These are phyloP conservation scores for Aspergillus heteromorphus DNA, from an alignment of 495 filamentous ascomycete species.

Conservation along the genomic window DNA sequence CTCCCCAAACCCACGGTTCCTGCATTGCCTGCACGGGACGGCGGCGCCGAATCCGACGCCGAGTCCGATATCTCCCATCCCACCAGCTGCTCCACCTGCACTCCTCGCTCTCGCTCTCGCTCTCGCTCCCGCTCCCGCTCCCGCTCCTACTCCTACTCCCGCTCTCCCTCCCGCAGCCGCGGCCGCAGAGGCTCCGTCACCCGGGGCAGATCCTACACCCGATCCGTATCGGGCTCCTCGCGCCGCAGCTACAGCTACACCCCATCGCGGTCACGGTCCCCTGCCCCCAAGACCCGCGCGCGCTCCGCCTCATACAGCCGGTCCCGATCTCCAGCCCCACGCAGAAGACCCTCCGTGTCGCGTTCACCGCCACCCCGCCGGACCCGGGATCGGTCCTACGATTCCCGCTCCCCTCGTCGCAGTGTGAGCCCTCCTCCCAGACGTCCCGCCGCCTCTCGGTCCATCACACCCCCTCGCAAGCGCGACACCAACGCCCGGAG, in stretches of 20 bases:
- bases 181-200: constrained; percentile 22
- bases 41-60: constrained; percentile 48
- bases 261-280: constrained; percentile 32
- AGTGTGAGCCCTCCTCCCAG: constrained; percentile 22
- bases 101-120: constrained; percentile 29
- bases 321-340: constrained; percentile 10
- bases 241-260: constrained; percentile 35
- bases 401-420: constrained; percentile 26
- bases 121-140: constrained; percentile 39
- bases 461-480: constrained; percentile 29
- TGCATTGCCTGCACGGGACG: constrained; percentile 53
- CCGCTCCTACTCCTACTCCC: constrained; percentile 27
- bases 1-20: constrained; percentile 71
- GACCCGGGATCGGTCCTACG: constrained; percentile 21
- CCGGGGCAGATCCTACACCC: constrained; percentile 32
- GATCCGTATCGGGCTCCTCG: constrained; percentile 34
- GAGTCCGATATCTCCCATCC: constrained; percentile 64
- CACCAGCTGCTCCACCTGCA: constrained; percentile 39
- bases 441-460: constrained; percentile 30
- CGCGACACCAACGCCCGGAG: constrained; percentile 2
- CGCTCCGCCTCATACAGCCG: constrained; percentile 32
- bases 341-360: constrained; percentile 14
- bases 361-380: constrained; percentile 26
- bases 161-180: constrained; percentile 33
- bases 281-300: constrained; percentile 19